Conservation (phyloP, 306 rosid species). For the Vicia sativa region DNA sequence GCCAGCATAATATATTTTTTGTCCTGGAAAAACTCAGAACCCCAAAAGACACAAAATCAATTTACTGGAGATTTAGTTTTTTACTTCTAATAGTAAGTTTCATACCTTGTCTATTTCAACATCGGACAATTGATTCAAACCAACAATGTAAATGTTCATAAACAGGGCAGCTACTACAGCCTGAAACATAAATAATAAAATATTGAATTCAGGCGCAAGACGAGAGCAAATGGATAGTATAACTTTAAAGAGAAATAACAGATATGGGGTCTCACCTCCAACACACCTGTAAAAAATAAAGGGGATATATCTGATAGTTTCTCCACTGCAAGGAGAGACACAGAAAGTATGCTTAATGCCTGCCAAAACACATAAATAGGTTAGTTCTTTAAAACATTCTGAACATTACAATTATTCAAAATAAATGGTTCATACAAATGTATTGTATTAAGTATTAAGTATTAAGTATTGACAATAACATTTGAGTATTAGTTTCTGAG, state of each 20-base stretch:
- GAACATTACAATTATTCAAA: slow-evolving; percentile 8
- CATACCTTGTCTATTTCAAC: slow-evolving; percentile 93
- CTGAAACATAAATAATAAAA: slow-evolving; percentile 51
- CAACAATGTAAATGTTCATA: slow-evolving; percentile 92
- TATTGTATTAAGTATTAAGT: slow-evolving; percentile 7
- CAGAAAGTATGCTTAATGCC: slow-evolving; percentile 96
- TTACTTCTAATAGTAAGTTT: slow-evolving; percentile 9
- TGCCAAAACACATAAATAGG: slow-evolving; percentile 43
- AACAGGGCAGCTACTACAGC: slow-evolving; percentile 90
- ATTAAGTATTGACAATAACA: slow-evolving; percentile 13
- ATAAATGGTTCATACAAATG: neutral
- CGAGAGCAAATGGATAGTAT: neutral
- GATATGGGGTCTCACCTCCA: slow-evolving; percentile 66
- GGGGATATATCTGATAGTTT: slow-evolving; percentile 80
- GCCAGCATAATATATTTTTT: neutral
- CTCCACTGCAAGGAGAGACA: slow-evolving; percentile 83
- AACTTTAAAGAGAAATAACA: slow-evolving; percentile 24
- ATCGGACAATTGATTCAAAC: slow-evolving; percentile 90
- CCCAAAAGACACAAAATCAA: slow-evolving; percentile 3
- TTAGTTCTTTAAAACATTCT: slow-evolving; percentile 31
- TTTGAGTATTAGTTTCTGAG: slow-evolving; percentile 9
- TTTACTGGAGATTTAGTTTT: neutral
- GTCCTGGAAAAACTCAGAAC: slow-evolving; percentile 2
- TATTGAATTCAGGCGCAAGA: neutral
- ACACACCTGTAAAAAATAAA: slow-evolving; percentile 70